Evolutionary conservation across 768 basidiomycete genomes (phyloP).

Genomic region (Inosperma sp.): DNA sequence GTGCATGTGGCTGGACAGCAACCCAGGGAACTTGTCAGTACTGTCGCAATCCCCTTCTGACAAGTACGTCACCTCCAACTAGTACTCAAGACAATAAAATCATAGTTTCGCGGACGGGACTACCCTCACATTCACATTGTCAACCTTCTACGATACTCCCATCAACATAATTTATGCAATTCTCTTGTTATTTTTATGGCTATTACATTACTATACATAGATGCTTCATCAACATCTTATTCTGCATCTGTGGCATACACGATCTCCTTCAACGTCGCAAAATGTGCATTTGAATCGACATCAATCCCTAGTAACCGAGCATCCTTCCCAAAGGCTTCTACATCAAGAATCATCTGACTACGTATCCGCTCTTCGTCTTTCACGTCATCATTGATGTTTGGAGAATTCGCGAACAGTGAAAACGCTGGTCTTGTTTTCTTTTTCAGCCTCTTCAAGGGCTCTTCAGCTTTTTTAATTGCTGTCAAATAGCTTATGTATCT

Average conservation of each 20-base stretch:
- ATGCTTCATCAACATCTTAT: conserved; percentile 11
- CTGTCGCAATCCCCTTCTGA: conserved; percentile 47
- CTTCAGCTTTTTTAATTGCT: conserved; percentile 89
- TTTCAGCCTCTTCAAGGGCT: conserved; percentile 79
- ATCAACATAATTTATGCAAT: conserved; percentile 5
- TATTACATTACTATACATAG: conserved; percentile 3
- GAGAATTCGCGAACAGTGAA: conserved; percentile 66
- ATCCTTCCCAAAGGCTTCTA: conserved; percentile 78
- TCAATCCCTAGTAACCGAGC: conserved; percentile 65
- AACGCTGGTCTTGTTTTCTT: conserved; percentile 78
- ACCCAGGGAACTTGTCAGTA: conserved; percentile 43
- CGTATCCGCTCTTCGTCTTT: conserved; percentile 88
- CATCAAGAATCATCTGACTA: conserved; percentile 79
- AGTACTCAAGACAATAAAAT: conserved; percentile 8
- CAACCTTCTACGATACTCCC: conserved; percentile 16
- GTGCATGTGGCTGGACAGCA: conserved; percentile 59
- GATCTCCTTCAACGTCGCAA: conserved; percentile 53
- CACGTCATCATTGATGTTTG: conserved; percentile 55
- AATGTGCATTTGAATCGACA: conserved; percentile 48
- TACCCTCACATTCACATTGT: conserved; percentile 51
- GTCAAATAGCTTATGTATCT: conserved; percentile 80
- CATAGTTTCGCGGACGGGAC: conserved; percentile 42
- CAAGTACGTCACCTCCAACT: background rate
- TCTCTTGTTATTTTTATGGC: background rate
- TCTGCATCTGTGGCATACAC: conserved; percentile 45